These are phyloP conservation scores for Acarospora socialis DNA, from an alignment of 2,329 filamentous ascomycete species.

Conservation along the genomic window DNA sequence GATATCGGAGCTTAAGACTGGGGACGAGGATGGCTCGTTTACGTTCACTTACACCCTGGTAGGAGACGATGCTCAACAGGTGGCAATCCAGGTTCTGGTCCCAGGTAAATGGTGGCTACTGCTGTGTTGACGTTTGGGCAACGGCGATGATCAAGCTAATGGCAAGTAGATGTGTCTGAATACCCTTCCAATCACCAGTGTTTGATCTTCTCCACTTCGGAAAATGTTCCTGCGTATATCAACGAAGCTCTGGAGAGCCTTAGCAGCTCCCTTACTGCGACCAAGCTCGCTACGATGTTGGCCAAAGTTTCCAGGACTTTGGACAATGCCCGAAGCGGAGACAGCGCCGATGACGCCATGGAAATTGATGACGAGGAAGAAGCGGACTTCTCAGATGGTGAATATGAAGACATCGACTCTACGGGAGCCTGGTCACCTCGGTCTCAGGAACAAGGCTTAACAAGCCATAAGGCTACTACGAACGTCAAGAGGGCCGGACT, in stretches of 20 bases:
- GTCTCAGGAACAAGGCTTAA: constrained; percentile 7
- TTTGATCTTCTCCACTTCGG: constrained; percentile 39
- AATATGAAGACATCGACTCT: constrained; percentile 19
- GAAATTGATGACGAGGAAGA: constrained; percentile 25
- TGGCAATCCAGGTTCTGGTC: constrained; percentile 27
- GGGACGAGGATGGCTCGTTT: constrained; percentile 60
- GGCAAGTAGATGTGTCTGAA: constrained; percentile 37
- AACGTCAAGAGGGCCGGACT: background rate
- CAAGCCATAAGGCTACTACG: constrained; percentile 5
- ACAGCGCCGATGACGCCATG: constrained; percentile 16
- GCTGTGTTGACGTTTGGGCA: background rate
- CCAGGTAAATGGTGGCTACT: constrained; percentile 22
- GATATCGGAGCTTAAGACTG: constrained; percentile 43
- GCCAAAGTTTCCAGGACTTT: constrained; percentile 30
- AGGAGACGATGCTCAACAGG: constrained; percentile 15
- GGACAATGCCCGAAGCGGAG: constrained; percentile 14
- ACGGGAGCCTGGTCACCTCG: constrained; percentile 21
- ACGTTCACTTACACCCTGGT: constrained; percentile 41
- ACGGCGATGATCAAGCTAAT: constrained; percentile 17
- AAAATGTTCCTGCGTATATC: constrained; percentile 17
- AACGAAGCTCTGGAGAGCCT: constrained; percentile 29
- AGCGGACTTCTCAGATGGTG: constrained; percentile 14
- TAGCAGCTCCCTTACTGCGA: constrained; percentile 30
- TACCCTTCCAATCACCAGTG: constrained; percentile 47
- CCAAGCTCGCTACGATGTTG: constrained; percentile 34